Evolutionary conservation across 2,329 filamentous ascomycete genomes (phyloP), one percentile per base, ranked within the genome.

Genomic region (Xylaria sp.): DNA sequence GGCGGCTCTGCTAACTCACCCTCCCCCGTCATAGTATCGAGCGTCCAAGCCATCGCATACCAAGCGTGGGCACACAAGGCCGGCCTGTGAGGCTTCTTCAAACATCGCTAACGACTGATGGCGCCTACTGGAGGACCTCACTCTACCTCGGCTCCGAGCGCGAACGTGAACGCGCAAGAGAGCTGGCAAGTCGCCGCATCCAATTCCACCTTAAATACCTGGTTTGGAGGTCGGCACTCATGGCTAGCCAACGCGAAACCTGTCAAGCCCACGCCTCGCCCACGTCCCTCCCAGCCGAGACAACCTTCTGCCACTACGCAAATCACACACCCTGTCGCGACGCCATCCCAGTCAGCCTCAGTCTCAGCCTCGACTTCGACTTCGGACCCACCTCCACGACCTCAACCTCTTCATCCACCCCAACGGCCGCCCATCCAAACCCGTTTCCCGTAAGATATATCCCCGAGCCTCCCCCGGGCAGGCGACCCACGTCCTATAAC

Each of bases 131-230:
- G 60, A 39, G 65, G 59, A 26, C 59, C 41, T 29, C 48, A 58
- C n/a, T 47, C 49, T 22, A 42, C 48, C 20, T 47, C 59, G 26
- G 53, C 46, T 22, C 39, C 55, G 8, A 52, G 54, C 42, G 18
- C 38, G 18, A 52, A 49, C 17, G 29, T 39, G 18, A 52, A 42
- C 29, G 20, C 21, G 9, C 41, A 56, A 34, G 44, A 57, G 29
- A 59, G 60, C 17, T 48, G 52, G 17, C 64, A 72, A 55, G 66
- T 76, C 53, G 70, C 72, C 21, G 69, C 69, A 20, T 72, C 72
- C 4, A 78, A 78, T 61, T 69, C 71, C 42, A 77, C 76, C 1
- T 48, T 75, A 48, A 73, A 76, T 53, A 56, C 68, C 21, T 74
- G 75, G 57, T 62, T 76, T 19, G 71, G 73, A 39, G 66, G 69